These are phyloP conservation scores for Scleroderma citrinum DNA, from an alignment of 768 basidiomycete species.

Conservation along the genomic window DNA sequence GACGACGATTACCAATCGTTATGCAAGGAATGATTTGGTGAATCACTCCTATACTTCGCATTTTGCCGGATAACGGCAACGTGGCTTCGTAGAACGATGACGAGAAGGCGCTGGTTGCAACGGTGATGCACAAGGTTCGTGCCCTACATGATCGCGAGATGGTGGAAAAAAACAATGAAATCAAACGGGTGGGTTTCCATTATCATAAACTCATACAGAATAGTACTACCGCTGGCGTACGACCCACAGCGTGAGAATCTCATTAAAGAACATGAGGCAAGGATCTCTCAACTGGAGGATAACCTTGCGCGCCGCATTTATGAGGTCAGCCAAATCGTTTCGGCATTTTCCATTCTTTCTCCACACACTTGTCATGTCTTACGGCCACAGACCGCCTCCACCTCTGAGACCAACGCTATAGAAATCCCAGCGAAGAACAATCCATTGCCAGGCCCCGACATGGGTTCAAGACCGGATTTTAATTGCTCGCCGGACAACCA, in stretches of 20 bases:
- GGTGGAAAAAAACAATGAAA: conserved; percentile 50
- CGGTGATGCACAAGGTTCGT: conserved; percentile 39
- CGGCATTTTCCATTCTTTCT: conserved; percentile 11
- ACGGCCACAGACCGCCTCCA: conserved; percentile 6
- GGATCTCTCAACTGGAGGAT: conserved; percentile 41
- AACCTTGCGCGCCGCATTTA: conserved; percentile 41
- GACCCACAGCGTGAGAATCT: conserved; percentile 41
- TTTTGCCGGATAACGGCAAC: conserved; percentile 11
- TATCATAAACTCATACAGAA: conserved; percentile 2
- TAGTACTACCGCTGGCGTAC: background rate
- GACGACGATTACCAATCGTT: conserved; percentile 30
- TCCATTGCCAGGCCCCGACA: conserved; percentile 6
- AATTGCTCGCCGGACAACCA: conserved; percentile 14
- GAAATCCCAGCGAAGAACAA: conserved; percentile 2
- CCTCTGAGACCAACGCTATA: conserved; percentile 10
- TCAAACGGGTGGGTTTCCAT: conserved; percentile 39
- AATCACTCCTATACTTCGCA: conserved; percentile 7
- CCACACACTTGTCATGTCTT: conserved; percentile 1
- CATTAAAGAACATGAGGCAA: conserved; percentile 38
- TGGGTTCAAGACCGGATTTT: conserved; percentile 5
- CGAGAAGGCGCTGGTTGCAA: conserved; percentile 45
- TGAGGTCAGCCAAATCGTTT: conserved; percentile 15
- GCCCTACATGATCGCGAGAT: conserved; percentile 47
- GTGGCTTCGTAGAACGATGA: conserved; percentile 34
- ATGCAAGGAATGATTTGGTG: conserved; percentile 45